phyloP scores from a whole-genome alignment of 169 alveolate species.

The Cryptosporidium felis region DNA sequence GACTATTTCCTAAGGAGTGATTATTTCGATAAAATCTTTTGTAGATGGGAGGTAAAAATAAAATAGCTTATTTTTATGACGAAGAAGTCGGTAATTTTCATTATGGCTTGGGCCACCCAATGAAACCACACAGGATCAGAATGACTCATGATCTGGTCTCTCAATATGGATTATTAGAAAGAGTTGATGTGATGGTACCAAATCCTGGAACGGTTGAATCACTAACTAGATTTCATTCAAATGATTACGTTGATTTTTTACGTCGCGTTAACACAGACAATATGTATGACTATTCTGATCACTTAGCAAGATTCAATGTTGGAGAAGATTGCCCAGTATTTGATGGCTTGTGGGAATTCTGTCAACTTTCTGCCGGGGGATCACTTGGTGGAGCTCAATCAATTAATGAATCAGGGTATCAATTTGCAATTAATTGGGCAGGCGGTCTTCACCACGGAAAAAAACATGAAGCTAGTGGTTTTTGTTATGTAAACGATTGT shows the following conservation, averaged over 20 bases:
- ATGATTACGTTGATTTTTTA: constrained; percentile 87
- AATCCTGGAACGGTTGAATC: constrained; percentile 68
- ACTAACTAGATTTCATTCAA: constrained; percentile 82
- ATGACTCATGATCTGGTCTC: constrained; percentile 85
- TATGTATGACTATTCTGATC: constrained; percentile 82
- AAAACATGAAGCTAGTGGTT: constrained; percentile 89
- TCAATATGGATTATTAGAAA: constrained; percentile 79
- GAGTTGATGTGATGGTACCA: constrained; percentile 66
- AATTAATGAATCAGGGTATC: constrained; percentile 79
- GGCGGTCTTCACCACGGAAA: constrained; percentile 94
- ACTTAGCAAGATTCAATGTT: constrained; percentile 84
- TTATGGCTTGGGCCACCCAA: constrained; percentile 86
- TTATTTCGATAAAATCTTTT: no score
- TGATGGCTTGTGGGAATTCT: constrained; percentile 89
- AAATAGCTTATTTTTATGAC: constrained; percentile 81
- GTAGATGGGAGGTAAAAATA: constrained; percentile 70
- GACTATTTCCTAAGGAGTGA: no score
- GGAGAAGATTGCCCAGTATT: constrained; percentile 93
- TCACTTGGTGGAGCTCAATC: constrained; percentile 84
- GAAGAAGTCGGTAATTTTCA: constrained; percentile 83
- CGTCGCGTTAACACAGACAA: constrained; percentile 84
- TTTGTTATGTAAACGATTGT: constrained; percentile 90
- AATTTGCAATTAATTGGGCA: constrained; percentile 89
- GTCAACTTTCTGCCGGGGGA: constrained; percentile 85
- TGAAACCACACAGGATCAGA: constrained; percentile 88